Evolutionary conservation across 1,284 basidiomycete species (phyloP).

Genomic region (Singerocomus inundabilis): DNA sequence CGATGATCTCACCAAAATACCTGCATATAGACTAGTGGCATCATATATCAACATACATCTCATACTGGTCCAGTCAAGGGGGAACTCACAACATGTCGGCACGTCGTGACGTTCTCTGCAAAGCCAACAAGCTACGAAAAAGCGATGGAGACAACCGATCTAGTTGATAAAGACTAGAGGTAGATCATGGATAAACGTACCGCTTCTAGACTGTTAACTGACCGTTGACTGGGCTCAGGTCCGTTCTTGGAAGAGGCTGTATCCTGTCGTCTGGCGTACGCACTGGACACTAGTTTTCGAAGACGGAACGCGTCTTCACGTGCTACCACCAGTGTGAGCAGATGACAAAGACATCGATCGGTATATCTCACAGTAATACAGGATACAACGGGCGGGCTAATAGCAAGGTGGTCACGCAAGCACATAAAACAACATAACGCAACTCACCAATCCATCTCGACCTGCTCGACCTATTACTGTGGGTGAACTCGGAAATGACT

Average conservation of each 20-base stretch:
- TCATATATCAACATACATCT: background rate
- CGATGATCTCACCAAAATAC: conserved; percentile 79
- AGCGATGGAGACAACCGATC: background rate
- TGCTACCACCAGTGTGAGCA: conserved; percentile 43
- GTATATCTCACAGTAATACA: conserved; percentile 70
- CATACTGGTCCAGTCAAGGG: background rate
- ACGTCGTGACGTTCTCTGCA: conserved; percentile 61
- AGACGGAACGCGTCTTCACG: conserved; percentile 69
- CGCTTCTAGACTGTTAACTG: conserved; percentile 61
- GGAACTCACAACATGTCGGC: conserved; percentile 70
- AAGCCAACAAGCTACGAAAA: conserved; percentile 58
- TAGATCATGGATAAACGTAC: conserved; percentile 39
- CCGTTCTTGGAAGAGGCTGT: conserved; percentile 44
- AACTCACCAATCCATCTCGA: conserved; percentile 72
- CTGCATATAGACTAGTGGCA: conserved; percentile 64
- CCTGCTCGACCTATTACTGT: conserved; percentile 64
- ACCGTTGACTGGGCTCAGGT: conserved; percentile 63
- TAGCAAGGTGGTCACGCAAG: background rate
- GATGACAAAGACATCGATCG: background rate
- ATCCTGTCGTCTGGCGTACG: conserved; percentile 44
- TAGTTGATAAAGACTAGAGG: background rate
- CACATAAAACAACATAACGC: background rate
- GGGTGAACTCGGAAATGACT: conserved; percentile 2
- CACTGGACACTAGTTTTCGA: conserved; percentile 50
- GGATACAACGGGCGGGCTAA: conserved; percentile 74